phyloP scores from a whole-genome alignment of 129 eudicot genomes.

The carrot (Daucus carota) region DH1_v3.0 NC_030384.2:50203501-50204000 shows the following conservation, averaged over 20 bases:
- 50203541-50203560: not conserved
- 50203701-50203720: not conserved
- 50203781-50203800: slow-evolving; percentile 97
- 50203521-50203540: not conserved
- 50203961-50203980: not conserved
- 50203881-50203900: not conserved
- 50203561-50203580: not conserved
- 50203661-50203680: slow-evolving; percentile 97
- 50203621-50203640: slow-evolving; percentile 88
- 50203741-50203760: not conserved
- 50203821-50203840: slow-evolving; percentile 52
- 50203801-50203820: slow-evolving; percentile 85
- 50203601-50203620: slow-evolving; percentile 84
- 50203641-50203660: slow-evolving; percentile 76
- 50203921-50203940: not conserved
- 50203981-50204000: not conserved
- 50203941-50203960: not conserved
- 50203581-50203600: slow-evolving; percentile 61
- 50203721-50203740: not conserved
- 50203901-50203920: not conserved
- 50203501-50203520: too few relatives aligned
- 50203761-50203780: slow-evolving; percentile 70
- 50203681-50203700: slow-evolving; percentile 6
- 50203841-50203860: slow-evolving; percentile 28
- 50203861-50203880: not conserved